These are phyloP conservation scores for Lodderomyces elongisporus DNA, from an alignment of 1,139 yeast species.

Conservation along the genomic window DNA sequence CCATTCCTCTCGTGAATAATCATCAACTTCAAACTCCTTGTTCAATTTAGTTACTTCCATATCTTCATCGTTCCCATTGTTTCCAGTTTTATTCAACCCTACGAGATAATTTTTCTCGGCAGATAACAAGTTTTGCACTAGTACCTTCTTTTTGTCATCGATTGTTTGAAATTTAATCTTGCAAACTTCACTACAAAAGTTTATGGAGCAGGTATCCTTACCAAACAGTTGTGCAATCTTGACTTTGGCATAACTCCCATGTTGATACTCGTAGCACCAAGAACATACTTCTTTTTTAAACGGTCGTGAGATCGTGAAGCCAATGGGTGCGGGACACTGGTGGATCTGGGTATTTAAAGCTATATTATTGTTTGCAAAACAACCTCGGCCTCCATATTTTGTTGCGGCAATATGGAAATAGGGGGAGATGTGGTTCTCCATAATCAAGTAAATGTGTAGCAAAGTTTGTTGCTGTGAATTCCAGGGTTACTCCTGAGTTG, in stretches of 20 bases:
- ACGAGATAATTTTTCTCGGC: constrained; percentile 23
- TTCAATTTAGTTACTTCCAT: constrained; percentile 14
- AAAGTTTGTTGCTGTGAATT: no score
- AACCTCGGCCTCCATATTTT: constrained; percentile 61
- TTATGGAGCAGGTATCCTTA: constrained; percentile 42
- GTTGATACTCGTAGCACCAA: constrained; percentile 46
- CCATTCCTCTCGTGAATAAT: constrained; percentile 18
- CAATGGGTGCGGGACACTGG: constrained; percentile 36
- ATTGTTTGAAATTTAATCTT: constrained; percentile 24
- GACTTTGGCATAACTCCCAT: constrained; percentile 45
- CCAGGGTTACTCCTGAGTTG: no score
- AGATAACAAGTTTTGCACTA: constrained; percentile 19
- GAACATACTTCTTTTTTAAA: constrained; percentile 66
- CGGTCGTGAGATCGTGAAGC: constrained; percentile 46
- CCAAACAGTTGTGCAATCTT: constrained; percentile 43
- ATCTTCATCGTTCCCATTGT: constrained; percentile 12
- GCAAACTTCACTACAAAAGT: constrained; percentile 54
- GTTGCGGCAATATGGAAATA: constrained; percentile 39
- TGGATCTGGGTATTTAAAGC: constrained; percentile 40
- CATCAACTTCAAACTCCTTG: constrained; percentile 17
- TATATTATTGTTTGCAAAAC: constrained; percentile 44
- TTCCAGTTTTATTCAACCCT: constrained; percentile 22
- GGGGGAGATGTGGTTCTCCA: constrained; percentile 16
- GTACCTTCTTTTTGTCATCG: constrained; percentile 25
- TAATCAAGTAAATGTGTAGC: no score